A percentile compares a stretch with the other conserved stretches of the same genome.
These are phyloP conservation scores for Cymodocea nodosa DNA, from an alignment of 116 monocot genomes.

Conservation along the genomic window DNA sequence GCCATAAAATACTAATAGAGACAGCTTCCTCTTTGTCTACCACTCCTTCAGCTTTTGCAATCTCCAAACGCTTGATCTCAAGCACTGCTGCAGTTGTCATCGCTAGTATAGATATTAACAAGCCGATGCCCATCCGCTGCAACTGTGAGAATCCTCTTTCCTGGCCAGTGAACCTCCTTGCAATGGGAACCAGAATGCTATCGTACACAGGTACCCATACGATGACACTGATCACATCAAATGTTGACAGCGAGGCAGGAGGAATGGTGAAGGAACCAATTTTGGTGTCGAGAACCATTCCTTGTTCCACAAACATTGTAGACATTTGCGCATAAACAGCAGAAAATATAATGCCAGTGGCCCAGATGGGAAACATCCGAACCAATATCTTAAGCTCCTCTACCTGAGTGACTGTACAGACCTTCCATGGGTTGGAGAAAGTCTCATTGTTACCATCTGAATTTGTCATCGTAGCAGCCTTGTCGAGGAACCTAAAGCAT, in stretches of 20 bases:
- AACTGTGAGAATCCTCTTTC: slow-evolving; percentile 29
- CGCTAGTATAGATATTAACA: slow-evolving; percentile 23
- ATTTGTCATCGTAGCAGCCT: slow-evolving; percentile 19
- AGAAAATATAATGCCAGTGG: slow-evolving; percentile 23
- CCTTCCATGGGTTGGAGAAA: slow-evolving; percentile 22
- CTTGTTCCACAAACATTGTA: slow-evolving; percentile 34
- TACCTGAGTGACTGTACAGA: slow-evolving; percentile 39
- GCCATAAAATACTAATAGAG: slow-evolving; percentile 41
- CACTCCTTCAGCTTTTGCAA: slow-evolving; percentile 19
- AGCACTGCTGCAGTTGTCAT: slow-evolving; percentile 24
- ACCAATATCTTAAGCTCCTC: slow-evolving; percentile 34
- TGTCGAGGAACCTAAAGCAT: slow-evolving; percentile 28
- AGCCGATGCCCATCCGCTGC: slow-evolving; percentile 30
- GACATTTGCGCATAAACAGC: slow-evolving; percentile 24
- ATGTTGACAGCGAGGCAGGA: slow-evolving; percentile 26
- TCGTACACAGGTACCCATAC: slow-evolving; percentile 34
- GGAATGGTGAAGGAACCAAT: slow-evolving; percentile 27
- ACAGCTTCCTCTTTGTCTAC: slow-evolving; percentile 17
- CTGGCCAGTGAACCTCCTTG: slow-evolving; percentile 21
- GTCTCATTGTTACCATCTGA: slow-evolving; percentile 3
- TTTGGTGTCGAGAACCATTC: slow-evolving; percentile 23
- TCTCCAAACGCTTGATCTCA: slow-evolving; percentile 26
- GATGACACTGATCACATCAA: slow-evolving; percentile 32
- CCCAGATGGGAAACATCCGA: slow-evolving; percentile 31
- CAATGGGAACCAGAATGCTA: slow-evolving; percentile 20